phyloP scores from a whole-genome alignment of 257 asterid genomes.

The Solanum pimpinellifolium region DNA sequence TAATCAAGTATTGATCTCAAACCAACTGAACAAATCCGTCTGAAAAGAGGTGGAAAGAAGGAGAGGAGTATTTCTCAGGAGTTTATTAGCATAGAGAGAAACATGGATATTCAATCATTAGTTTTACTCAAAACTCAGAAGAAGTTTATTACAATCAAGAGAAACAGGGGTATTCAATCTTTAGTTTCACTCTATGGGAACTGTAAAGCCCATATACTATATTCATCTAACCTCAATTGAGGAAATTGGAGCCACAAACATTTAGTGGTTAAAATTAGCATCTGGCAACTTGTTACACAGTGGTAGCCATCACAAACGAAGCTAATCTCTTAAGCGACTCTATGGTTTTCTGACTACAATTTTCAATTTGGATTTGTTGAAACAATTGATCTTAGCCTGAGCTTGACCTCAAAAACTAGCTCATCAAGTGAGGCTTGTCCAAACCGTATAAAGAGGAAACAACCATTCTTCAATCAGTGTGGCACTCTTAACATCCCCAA shows the following conservation, averaged over 20 bases:
- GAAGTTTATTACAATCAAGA: background rate
- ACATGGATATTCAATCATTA: background rate
- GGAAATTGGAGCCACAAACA: background rate
- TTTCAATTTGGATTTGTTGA: background rate
- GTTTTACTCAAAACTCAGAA: background rate
- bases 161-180: background rate
- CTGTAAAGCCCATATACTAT: background rate
- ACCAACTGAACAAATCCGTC: background rate
- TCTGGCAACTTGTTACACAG: background rate
- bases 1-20: background rate
- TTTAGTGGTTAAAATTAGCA: background rate
- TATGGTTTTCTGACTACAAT: background rate
- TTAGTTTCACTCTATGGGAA: background rate
- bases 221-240: background rate
- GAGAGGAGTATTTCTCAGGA: background rate
- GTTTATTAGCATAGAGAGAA: background rate
- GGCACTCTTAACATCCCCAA: background rate
- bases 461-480: background rate
- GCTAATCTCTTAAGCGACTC: background rate
- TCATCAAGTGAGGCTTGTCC: background rate
- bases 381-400: background rate
- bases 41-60: background rate
- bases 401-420: background rate
- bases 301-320: background rate
- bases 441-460: background rate